These are phyloP conservation scores for Lactarius sp. DNA, from an alignment of 768 basidiomycete genomes.

Conservation along the genomic window DNA sequence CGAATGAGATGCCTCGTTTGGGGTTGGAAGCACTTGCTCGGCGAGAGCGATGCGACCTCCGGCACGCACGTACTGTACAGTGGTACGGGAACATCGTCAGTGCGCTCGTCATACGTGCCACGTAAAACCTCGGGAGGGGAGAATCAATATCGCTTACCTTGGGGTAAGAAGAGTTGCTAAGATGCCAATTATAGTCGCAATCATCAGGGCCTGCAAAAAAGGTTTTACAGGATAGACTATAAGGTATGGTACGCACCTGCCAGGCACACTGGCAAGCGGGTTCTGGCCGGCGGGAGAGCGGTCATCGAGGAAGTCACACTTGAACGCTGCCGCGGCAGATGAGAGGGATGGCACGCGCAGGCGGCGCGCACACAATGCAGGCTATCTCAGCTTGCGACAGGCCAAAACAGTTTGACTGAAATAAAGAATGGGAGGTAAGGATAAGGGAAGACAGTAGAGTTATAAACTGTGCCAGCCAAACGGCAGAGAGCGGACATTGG, in stretches of 20 bases:
- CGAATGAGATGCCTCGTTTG: neutral
- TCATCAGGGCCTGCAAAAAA: slow-evolving; percentile 54
- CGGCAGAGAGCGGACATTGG: slow-evolving; percentile 14
- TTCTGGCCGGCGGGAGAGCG: slow-evolving; percentile 25
- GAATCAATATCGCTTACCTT: slow-evolving; percentile 42
- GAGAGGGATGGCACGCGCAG: slow-evolving; percentile 11
- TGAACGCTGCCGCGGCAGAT: neutral
- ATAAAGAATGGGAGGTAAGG: neutral
- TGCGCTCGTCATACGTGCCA: slow-evolving; percentile 41
- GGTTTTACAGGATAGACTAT: no score
- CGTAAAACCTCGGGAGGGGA: neutral
- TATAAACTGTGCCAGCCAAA: slow-evolving; percentile 26
- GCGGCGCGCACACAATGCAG: neutral
- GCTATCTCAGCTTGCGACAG: slow-evolving; percentile 5
- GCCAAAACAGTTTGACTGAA: slow-evolving; percentile 21
- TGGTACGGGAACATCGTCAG: slow-evolving; percentile 52
- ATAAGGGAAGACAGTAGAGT: neutral
- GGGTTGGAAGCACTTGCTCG: slow-evolving; percentile 28
- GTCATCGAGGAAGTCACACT: slow-evolving; percentile 16
- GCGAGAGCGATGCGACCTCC: slow-evolving; percentile 61
- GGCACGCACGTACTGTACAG: slow-evolving; percentile 35
- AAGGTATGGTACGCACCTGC: slow-evolving; percentile 15
- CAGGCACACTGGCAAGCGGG: slow-evolving; percentile 27
- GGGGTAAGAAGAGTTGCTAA: slow-evolving; percentile 79
- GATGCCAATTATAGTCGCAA: slow-evolving; percentile 65